These are phyloP conservation scores for Mycena rosella DNA, from an alignment of 768 basidiomycete species.

Conservation along the genomic window DNA sequence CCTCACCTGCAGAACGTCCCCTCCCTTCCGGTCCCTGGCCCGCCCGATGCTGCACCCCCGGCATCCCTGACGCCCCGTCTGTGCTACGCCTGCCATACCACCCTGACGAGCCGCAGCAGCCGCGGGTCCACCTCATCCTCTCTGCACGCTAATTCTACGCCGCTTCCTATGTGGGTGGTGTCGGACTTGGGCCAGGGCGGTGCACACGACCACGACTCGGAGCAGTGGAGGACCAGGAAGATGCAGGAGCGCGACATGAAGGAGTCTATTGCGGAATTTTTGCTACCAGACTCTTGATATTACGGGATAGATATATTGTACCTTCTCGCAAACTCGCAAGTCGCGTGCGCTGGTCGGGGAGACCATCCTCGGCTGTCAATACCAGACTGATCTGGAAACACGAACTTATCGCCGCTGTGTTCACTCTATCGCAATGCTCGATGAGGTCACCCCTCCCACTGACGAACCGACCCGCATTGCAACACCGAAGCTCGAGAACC, in stretches of 20 bases:
- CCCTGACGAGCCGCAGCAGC: constrained; percentile 63
- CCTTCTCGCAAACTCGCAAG: too few species aligned
- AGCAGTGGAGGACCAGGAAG: constrained; percentile 38
- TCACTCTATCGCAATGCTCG: constrained; percentile 1
- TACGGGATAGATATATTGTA: too few species aligned
- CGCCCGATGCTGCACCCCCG: constrained; percentile 28
- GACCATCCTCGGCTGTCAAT: too few species aligned
- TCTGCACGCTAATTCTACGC: constrained; percentile 26
- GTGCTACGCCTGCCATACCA: constrained; percentile 69
- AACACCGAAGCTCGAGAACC: not conserved
- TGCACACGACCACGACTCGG: not conserved
- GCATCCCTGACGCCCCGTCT: constrained; percentile 51
- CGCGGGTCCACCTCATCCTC: constrained; percentile 44
- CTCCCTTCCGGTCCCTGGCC: constrained; percentile 20
- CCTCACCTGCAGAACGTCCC: constrained; percentile 38
- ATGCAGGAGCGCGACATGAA: constrained; percentile 53
- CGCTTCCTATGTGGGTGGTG: constrained; percentile 46
- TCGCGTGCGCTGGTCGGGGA: too few species aligned
- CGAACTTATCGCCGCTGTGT: not conserved
- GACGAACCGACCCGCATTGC: not conserved
- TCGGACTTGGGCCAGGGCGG: constrained; percentile 22
- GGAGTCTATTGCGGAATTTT: constrained; percentile 52
- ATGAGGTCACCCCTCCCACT: not conserved
- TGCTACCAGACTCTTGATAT: constrained; percentile 33
- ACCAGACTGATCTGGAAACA: too few species aligned